Evolutionary conservation across 2,329 filamentous ascomycete genomes (phyloP), one percentile per base, ranked within the genome.

Genomic region (Pseudogymnoascus sp.): DNA sequence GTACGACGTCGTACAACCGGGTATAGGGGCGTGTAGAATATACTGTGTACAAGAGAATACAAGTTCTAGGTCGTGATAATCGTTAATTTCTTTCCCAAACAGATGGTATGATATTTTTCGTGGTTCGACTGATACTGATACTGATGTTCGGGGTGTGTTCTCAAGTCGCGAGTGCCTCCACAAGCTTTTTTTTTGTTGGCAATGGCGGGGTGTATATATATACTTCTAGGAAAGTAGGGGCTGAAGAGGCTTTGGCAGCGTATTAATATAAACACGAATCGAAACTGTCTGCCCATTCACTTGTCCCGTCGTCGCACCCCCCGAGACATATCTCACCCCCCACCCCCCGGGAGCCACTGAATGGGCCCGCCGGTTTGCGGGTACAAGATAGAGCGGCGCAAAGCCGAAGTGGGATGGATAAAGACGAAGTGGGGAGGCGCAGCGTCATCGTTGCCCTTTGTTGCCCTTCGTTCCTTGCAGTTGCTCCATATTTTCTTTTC

Each of bases 261-360:
- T 55, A 55, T 55, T 55, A 55, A 55, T 55, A 33, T 55, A 55
- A 55, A 55, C 49, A 55, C 49, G n/a, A 55, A 55, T 11, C 14
- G 11, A 55, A 55, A 55, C 29, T 21, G 2, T 26, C 19, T 33
- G 49, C 49, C 49, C 49, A 55, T 55, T 55, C 49, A 55, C 26
- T 55, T 14, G 6, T 33, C 49, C 26, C 49, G 1, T 55, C 49
- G 49, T 33, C 26, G 49, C 19, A 19, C 49, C 49, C 41, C 26
- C 49, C 49, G 49, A 55, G 49, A 55, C 49, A 55, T 55, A 55
- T 55, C 49, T 55, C 49, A 55, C 49, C 49, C 49, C 49, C 49
- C 49, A 55, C 49, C 11, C 49, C 29, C 26, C 8, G n/a, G 26
- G 29, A 55, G 49, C 49, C 49, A 55, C 26, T 55, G 26, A 55